These are phyloP conservation scores for Termitomyces sp. DNA, from an alignment of 768 basidiomycete genomes.

Conservation along the genomic window DNA sequence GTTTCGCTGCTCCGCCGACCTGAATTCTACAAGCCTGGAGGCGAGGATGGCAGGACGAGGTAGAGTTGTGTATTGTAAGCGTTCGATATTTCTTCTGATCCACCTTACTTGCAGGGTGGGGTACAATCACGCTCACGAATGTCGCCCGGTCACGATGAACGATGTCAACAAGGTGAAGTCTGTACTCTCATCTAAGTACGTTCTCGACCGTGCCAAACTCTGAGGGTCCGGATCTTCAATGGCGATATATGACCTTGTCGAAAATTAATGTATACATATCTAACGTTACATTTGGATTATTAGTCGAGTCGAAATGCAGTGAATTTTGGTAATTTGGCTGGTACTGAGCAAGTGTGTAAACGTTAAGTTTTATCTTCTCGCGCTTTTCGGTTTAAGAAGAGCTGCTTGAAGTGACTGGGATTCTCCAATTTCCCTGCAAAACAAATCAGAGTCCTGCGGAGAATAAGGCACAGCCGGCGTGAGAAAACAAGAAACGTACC, in stretches of 20 bases:
- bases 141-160: constrained; percentile 53
- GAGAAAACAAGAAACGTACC: neutral
- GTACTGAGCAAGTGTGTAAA: neutral
- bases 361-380: too few relatives aligned
- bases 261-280: neutral
- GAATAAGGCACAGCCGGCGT: neutral
- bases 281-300: neutral
- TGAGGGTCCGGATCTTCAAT: constrained; percentile 22
- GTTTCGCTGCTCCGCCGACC: constrained; percentile 75
- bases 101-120: constrained; percentile 50
- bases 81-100: neutral
- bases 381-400: too few relatives aligned
- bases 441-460: too few relatives aligned
- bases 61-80: constrained; percentile 22
- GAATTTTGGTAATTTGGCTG: neutral
- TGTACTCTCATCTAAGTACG: constrained; percentile 51
- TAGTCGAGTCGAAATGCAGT: neutral
- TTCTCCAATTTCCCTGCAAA: too few relatives aligned
- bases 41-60: constrained; percentile 67
- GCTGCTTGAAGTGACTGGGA: too few relatives aligned
- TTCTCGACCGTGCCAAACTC: constrained; percentile 48
- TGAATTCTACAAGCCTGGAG: constrained; percentile 69
- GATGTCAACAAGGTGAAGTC: constrained; percentile 82
- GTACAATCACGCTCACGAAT: constrained; percentile 77
- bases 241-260: neutral